Evolutionary conservation across 345 rosid species (phyloP).

Genomic region (Ceriops decandra): DNA sequence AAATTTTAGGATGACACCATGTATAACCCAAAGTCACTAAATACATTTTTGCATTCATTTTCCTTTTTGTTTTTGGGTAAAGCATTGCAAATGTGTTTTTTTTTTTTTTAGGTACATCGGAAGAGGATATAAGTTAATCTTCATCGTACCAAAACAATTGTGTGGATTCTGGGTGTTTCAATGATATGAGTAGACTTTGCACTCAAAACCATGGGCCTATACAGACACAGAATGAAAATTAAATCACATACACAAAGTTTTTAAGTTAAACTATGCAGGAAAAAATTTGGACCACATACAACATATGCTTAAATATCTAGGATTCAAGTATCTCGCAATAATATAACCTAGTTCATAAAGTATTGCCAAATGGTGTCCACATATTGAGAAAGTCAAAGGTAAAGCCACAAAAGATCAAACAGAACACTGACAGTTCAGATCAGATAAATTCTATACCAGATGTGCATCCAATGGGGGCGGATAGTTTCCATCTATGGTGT

Average conservation of each 20-base stretch:
- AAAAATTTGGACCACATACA: neutral
- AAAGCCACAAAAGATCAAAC: neutral
- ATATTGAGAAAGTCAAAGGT: neutral
- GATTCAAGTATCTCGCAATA: neutral
- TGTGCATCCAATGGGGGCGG: constrained; percentile 97
- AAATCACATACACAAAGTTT: neutral
- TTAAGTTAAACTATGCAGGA: neutral
- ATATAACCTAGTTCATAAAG: neutral
- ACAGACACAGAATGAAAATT: too few relatives aligned
- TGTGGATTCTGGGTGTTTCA: too few relatives aligned
- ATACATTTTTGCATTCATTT: too few relatives aligned
- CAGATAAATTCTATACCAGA: constrained; percentile 46
- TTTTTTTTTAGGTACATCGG: too few relatives aligned
- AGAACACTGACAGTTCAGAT: neutral
- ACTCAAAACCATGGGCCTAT: too few relatives aligned
- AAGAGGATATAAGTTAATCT: too few relatives aligned
- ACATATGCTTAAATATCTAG: neutral
- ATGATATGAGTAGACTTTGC: too few relatives aligned
- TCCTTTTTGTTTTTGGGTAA: too few relatives aligned
- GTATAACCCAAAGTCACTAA: too few relatives aligned
- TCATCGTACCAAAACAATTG: too few relatives aligned
- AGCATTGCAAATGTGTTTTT: too few relatives aligned
- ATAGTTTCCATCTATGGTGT: constrained; percentile 74
- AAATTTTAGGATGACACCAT: too few relatives aligned
- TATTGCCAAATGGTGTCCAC: neutral